Evolutionary conservation across 805 yeast species (phyloP).

Genomic region (Candida ponderosae): DNA sequence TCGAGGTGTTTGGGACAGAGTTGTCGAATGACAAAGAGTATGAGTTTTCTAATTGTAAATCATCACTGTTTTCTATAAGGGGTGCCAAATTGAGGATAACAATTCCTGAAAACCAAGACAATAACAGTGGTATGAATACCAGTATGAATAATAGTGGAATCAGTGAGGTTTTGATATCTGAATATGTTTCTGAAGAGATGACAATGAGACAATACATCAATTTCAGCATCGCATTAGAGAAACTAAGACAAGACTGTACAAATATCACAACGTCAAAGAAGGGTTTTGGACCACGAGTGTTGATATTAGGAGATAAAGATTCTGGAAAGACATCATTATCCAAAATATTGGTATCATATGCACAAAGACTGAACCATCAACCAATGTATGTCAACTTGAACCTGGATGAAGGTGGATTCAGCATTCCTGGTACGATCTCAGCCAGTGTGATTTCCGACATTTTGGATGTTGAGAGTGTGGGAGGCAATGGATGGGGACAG

Average conservation of each 20-base stretch:
- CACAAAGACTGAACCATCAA: slow-evolving; percentile 55
- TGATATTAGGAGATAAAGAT: slow-evolving; percentile 64
- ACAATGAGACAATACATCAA: slow-evolving; percentile 57
- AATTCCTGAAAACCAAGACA: slow-evolving; percentile 30
- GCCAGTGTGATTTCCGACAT: slow-evolving; percentile 81
- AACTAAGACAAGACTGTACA: slow-evolving; percentile 32
- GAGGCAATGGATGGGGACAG: slow-evolving; percentile 59
- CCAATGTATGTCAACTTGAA: slow-evolving; percentile 78
- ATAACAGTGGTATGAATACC: slow-evolving; percentile 4
- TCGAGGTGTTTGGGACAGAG: slow-evolving; percentile 92
- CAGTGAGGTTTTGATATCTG: slow-evolving; percentile 34
- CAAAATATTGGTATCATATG: slow-evolving; percentile 67
- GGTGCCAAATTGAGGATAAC: slow-evolving; percentile 44
- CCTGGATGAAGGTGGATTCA: slow-evolving; percentile 61
- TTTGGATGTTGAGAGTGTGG: slow-evolving; percentile 53
- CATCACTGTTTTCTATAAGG: slow-evolving; percentile 50
- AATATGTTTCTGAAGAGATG: slow-evolving; percentile 66
- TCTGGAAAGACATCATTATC: slow-evolving; percentile 76
- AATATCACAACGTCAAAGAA: too few species aligned
- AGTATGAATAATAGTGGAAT: slow-evolving; percentile 11
- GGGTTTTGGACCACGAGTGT: slow-evolving; percentile 35
- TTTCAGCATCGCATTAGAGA: slow-evolving; percentile 71
- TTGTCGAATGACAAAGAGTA: slow-evolving; percentile 65
- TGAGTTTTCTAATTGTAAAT: slow-evolving; percentile 44
- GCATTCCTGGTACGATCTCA: slow-evolving; percentile 76